Percentiles rank a stretch among this genome's conserved stretches.
phyloP scores from a whole-genome alignment of 1,284 basidiomycete species.

The Rhodotorula sp. region DNA sequence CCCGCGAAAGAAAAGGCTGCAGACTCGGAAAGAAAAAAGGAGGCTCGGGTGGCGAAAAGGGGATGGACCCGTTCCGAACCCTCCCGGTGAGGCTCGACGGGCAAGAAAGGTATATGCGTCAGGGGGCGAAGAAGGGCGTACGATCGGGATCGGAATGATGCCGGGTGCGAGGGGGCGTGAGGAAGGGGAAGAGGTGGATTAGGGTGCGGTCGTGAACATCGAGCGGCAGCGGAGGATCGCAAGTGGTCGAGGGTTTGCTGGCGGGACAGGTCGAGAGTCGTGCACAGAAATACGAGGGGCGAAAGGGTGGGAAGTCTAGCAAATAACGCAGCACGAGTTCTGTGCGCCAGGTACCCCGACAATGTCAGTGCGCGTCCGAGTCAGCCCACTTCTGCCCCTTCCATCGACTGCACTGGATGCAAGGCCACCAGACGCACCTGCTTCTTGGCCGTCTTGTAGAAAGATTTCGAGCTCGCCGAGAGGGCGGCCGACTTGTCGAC shows the following conservation, averaged over 20 bases:
- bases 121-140: background rate
- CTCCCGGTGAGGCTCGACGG: no score
- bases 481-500: constrained; percentile 92
- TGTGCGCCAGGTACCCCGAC: background rate
- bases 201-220: no score
- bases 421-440: constrained; percentile 49
- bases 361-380: background rate
- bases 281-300: no score
- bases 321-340: constrained; percentile 36
- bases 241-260: background rate
- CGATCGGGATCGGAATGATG: constrained; percentile 19
- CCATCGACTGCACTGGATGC: background rate
- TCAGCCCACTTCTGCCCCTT: background rate
- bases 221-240: background rate
- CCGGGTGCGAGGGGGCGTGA: background rate
- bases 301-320: background rate
- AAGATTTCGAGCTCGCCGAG: constrained; percentile 60
- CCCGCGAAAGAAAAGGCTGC: no score
- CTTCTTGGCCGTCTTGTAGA: constrained; percentile 92
- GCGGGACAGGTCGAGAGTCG: no score
- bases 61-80: no score
- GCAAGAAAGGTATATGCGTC: background rate
- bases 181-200: background rate
- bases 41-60: no score
- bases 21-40: no score